Base-by-base conservation (phyloP, 2,329 filamentous ascomycete species). In the Dactylonectria estremocensis region DNA sequence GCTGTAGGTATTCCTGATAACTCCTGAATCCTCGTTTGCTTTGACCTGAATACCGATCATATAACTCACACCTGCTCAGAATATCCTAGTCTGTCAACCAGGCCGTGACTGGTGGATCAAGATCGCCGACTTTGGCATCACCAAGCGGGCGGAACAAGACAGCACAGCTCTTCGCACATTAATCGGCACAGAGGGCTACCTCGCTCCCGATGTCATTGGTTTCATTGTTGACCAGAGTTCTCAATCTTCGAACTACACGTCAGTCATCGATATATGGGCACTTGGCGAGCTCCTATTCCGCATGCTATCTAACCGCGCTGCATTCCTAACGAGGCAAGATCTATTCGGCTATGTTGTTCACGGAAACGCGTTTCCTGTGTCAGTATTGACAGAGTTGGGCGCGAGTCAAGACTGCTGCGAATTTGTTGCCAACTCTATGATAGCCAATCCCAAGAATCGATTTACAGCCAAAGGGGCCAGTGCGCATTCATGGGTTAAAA, bases 71-170 rank as follows among this genome's bases (percentile, higher is more conserved):
- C 7, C 16, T 16, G 40, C n/a, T 43, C n/a, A 61, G 57, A 61
- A 61, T 31, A 61, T 61, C 13, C 45, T 61, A 11, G 46, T 61
- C n/a, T 31, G 31, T 31, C 9, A 33, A 14, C 13, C 6, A 8
- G 57, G 28, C 2, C 57, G 46, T 11, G 33, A 52, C 31, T 61
- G 46, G 57, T 52, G 33, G 40, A 46, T 61, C 3, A 61, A 61
- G 31, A 40, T 61, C 48, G 40, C 24, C n/a, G 57, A 61, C 18
- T 61, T 61, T 43, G 57, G 57, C n/a, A 61, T 61, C 20, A 52
- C 45, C 46, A 61, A 61, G 57, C 57, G 57, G 16, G 56, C 56
- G 16, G 20, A 49, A 16, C 18, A n/a, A 13, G 24, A 18, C 8
- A 14, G 22, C 9, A 59, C 56, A 13, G 31, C 35, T 7, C 28